A percentile compares a stretch with the other conserved stretches of the same genome.
phyloP scores from a whole-genome alignment of 768 basidiomycete species.

The Lactifluus volemus region DNA sequence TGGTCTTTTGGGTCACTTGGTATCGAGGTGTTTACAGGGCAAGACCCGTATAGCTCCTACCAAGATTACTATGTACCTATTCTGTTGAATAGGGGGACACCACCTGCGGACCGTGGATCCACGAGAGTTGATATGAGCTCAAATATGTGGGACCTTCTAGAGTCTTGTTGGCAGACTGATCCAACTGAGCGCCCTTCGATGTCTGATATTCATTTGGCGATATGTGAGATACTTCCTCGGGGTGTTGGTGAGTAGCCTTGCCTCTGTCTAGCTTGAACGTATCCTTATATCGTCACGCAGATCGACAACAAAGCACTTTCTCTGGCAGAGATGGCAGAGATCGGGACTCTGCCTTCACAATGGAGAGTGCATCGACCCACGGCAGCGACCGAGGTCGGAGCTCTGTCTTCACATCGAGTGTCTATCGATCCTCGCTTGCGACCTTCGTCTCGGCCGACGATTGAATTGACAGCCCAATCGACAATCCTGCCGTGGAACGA shows the following conservation, averaged over 20 bases:
- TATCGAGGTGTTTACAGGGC: constrained; percentile 9
- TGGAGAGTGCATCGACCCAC: background rate
- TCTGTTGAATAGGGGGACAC: background rate
- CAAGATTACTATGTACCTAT: background rate
- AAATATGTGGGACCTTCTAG: constrained; percentile 12
- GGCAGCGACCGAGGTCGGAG: too few relatives aligned
- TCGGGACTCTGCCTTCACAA: background rate
- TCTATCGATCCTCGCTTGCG: too few relatives aligned
- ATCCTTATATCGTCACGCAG: background rate
- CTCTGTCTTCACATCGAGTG: too few relatives aligned
- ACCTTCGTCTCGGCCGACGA: too few relatives aligned
- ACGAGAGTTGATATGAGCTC: background rate
- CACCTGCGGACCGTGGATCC: background rate
- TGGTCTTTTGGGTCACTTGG: constrained; percentile 15
- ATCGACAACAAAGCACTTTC: background rate
- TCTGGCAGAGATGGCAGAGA: background rate
- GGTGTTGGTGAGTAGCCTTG: background rate
- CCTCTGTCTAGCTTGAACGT: background rate
- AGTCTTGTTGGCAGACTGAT: constrained; percentile 3
- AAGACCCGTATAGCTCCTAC: constrained; percentile 2
- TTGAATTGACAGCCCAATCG: too few relatives aligned
- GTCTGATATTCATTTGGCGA: background rate
- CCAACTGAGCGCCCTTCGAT: constrained; percentile 4
- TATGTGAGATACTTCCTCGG: background rate
- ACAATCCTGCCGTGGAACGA: constrained; percentile 43